Evolutionary conservation across 192 early-diverging fungal genomes (phyloP), one percentile per base, ranked within the genome.

Genomic region (Rhizoclosmatium globosum): DNA sequence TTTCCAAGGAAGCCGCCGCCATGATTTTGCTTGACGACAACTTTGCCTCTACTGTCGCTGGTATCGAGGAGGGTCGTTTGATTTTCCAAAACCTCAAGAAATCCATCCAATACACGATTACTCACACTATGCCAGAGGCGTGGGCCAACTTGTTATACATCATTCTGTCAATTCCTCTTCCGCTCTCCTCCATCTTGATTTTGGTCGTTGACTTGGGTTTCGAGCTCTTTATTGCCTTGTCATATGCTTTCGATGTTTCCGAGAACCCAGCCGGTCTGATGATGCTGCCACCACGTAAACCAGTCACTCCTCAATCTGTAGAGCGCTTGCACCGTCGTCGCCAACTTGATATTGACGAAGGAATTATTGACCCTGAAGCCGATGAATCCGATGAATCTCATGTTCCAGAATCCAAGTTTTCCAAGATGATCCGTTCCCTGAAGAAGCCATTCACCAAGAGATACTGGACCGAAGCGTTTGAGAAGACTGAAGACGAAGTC

Each of bases 11-110:
- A 21, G 93, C 94, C 11, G 95, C 97, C n/a, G 84, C 93, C 64
- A 99, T 99, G 97, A 95, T 99, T 75, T 85, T 99, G 68, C 82
- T 99, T 59, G 96, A 99, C 82, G 96, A 99, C 83, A 94, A 99
- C 87, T 99, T 99, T 91, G 93, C 96, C 13, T 94, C 94, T 7
- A 95, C 93, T 45, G 92, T 97, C 70, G 84, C 88, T 42, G 97
- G 96, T 78, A 97, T 99, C 81, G 90, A 92, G 74, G 95, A 99
- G 80, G 97, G 96, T 74, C 93, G 97, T n/a, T 83, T 98, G 53
- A 97, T 99, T 75, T 99, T 99, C 82, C 85, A 86, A 79, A 99
- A 99, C 84, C 82, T 99, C 64, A 97, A 96, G 78, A 99, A 99
- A 84, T 94, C 94, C 19, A 94, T 99, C 79, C 75, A 77, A 47